Evolutionary conservation across 1,284 basidiomycete species (phyloP).

Genomic region (Porodaedalea pini): DNA sequence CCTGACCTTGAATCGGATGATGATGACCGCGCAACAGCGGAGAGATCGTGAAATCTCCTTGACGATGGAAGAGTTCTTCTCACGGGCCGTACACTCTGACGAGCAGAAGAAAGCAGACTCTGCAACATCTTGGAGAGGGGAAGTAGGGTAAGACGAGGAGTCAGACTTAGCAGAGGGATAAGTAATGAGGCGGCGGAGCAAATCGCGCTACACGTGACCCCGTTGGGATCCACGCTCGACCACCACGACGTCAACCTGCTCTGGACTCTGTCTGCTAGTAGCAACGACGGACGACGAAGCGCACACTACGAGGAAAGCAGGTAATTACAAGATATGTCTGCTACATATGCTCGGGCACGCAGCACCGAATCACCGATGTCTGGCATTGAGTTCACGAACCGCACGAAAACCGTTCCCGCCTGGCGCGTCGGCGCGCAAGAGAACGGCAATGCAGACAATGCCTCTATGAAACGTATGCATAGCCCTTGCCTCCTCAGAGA

Average conservation of each 20-base stretch:
- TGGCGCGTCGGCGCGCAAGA: slow-evolving; percentile 14
- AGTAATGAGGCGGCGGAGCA: neutral
- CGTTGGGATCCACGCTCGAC: neutral
- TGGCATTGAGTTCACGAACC: slow-evolving; percentile 22
- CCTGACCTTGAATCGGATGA: slow-evolving; percentile 1
- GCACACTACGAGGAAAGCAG: neutral
- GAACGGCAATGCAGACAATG: slow-evolving; percentile 5
- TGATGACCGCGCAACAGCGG: neutral
- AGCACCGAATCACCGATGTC: slow-evolving; percentile 20
- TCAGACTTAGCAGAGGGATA: neutral
- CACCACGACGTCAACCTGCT: slow-evolving; percentile 3
- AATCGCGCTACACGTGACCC: slow-evolving; percentile 7
- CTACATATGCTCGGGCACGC: slow-evolving; percentile 15
- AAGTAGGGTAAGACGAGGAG: no score
- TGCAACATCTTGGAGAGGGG: neutral
- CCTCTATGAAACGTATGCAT: slow-evolving; percentile 15
- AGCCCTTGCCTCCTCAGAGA: neutral
- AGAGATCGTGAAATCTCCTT: slow-evolving; percentile 4
- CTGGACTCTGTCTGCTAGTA: neutral
- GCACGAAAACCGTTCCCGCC: slow-evolving; percentile 15
- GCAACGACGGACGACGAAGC: neutral
- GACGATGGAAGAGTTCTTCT: neutral
- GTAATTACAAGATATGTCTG: slow-evolving; percentile 9
- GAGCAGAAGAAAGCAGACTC: neutral
- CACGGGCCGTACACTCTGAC: neutral